Conservation (phyloP, 192 early-diverging fungal genomes). For the Coemansia sp. region DNA sequence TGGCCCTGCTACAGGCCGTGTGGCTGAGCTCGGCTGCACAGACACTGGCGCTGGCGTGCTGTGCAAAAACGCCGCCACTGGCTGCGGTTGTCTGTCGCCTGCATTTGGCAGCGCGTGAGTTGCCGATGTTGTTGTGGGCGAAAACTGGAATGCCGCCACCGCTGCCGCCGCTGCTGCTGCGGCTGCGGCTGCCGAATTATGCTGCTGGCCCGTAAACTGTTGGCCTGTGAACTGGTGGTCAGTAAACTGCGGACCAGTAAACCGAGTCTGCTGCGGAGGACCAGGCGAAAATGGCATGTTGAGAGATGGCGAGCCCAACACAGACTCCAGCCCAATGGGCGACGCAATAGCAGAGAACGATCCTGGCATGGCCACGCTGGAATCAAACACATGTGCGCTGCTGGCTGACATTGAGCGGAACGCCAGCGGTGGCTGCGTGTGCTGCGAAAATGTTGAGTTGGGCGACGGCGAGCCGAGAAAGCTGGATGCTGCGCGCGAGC, state of each 20-base stretch:
- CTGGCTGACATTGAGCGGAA: conserved; percentile 32
- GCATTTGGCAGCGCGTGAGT: conserved; percentile 7
- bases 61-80: not conserved
- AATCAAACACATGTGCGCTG: conserved; percentile 23
- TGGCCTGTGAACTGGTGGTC: conserved; percentile 7
- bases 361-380: conserved; percentile 12
- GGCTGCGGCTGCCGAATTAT: not conserved
- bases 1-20: not conserved
- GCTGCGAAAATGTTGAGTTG: not conserved
- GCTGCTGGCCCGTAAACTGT: not conserved
- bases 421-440: conserved; percentile 13
- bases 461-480: conserved; percentile 32
- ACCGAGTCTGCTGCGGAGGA: not conserved
- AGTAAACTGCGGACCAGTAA: not conserved
- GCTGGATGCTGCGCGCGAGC: conserved; percentile 7
- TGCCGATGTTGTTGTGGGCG: conserved; percentile 15
- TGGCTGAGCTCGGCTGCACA: conserved; percentile 1
- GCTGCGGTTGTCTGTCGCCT: not conserved
- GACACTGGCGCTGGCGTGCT: not conserved
- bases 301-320: conserved; percentile 10
- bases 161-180: conserved; percentile 25
- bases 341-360: conserved; percentile 22
- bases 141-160: conserved; percentile 46
- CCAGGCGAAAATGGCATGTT: conserved; percentile 9
- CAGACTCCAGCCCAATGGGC: conserved; percentile 27